These are phyloP conservation scores for Serendipita sp. DNA, from an alignment of 768 basidiomycete species.

Conservation along the genomic window DNA sequence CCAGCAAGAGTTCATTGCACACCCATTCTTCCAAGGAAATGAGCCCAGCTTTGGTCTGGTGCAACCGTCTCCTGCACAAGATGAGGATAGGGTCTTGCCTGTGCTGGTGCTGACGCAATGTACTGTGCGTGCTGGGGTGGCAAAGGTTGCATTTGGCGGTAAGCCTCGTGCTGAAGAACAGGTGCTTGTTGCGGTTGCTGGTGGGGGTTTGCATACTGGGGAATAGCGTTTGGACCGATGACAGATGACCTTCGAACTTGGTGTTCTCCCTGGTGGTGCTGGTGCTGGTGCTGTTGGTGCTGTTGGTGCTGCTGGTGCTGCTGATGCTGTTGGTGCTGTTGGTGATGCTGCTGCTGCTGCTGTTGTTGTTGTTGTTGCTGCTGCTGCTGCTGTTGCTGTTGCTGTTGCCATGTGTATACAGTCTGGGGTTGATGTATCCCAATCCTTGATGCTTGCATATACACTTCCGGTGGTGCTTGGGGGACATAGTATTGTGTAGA, in stretches of 20 bases:
- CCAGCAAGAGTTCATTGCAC: background rate
- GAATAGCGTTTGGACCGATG: background rate
- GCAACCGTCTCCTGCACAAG: background rate
- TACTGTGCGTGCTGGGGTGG: too few species aligned
- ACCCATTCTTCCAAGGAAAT: background rate
- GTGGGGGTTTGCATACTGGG: background rate
- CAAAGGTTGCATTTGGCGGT: background rate
- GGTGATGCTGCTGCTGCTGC: background rate
- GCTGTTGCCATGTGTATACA: background rate
- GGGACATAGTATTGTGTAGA: background rate
- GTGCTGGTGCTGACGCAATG: too few species aligned
- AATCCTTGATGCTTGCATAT: slow-evolving; percentile 1
- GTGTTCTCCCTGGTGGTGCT: background rate
- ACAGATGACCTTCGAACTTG: background rate
- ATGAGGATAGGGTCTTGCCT: too few species aligned
- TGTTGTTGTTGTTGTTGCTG: background rate
- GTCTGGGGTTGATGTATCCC: background rate
- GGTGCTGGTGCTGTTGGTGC: background rate
- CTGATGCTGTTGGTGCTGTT: background rate
- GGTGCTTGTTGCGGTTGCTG: background rate
- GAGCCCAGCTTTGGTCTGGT: background rate
- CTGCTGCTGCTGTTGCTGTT: background rate
- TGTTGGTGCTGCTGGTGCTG: background rate
- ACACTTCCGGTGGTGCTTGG: background rate
- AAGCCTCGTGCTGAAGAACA: background rate